Conservation (phyloP, 73 alveolate species). For the Paramecium primaurelia region DNA sequence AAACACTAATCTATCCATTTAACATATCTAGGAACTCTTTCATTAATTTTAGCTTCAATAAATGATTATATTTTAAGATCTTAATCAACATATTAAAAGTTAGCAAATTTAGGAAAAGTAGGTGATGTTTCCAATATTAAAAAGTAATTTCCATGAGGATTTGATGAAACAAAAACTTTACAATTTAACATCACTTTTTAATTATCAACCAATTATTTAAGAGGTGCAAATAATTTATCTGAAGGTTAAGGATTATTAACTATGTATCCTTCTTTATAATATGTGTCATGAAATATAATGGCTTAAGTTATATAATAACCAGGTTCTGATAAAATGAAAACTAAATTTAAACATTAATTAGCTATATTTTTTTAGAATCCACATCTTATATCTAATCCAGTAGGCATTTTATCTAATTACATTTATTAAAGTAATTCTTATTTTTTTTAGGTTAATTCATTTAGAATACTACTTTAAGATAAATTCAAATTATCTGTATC, state of each 20-base stretch:
- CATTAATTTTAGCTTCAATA: slow-evolving; percentile 54
- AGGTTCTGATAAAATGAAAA: background rate
- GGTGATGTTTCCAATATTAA: background rate
- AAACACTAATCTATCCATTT: slow-evolving; percentile 60
- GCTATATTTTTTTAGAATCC: background rate
- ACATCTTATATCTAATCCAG: background rate
- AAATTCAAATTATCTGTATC: background rate
- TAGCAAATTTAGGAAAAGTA: slow-evolving; percentile 19
- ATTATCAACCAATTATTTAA: background rate
- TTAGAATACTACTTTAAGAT: background rate
- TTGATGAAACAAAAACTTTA: background rate
- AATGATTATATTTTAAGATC: slow-evolving; percentile 37
- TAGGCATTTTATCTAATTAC: background rate
- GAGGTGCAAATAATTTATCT: background rate
- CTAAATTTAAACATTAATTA: slow-evolving; percentile 15
- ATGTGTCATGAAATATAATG: slow-evolving; percentile 29
- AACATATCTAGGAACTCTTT: slow-evolving; percentile 58
- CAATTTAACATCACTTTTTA: background rate
- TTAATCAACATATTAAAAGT: background rate
- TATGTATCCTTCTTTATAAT: slow-evolving; percentile 51
- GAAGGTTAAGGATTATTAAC: background rate
- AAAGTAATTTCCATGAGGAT: background rate
- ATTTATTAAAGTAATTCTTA: background rate
- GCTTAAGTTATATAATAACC: slow-evolving; percentile 11
- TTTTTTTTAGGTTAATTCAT: background rate